A percentile compares a stretch with the other conserved stretches of the same genome.
Evolutionary conservation across 148 eudicot species (phyloP).

Genomic region (Amaranthus cruentus): DNA sequence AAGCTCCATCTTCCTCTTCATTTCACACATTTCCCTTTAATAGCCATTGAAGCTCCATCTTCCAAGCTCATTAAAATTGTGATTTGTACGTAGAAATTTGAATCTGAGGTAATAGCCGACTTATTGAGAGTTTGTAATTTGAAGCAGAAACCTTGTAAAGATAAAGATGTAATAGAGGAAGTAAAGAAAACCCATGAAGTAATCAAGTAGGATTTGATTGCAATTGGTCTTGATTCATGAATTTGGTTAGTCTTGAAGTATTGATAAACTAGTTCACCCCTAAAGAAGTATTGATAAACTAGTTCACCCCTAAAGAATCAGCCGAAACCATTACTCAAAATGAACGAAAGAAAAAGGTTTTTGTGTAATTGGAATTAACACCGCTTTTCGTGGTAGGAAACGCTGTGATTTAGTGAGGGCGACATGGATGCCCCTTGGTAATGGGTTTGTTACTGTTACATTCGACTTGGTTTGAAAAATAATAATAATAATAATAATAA

Average conservation of each 20-base stretch:
- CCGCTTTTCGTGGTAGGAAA: conserved; percentile 94
- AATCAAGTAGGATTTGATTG: conserved; percentile 56
- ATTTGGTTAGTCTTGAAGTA: conserved; percentile 22
- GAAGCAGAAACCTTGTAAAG: conserved; percentile 49
- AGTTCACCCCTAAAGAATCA: conserved; percentile 29
- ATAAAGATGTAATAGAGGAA: conserved; percentile 65
- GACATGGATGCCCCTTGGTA: conserved; percentile 99
- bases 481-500: too few species aligned
- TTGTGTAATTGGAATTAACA: conserved; percentile 92
- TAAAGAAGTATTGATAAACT: conserved; percentile 45
- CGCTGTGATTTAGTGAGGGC: conserved; percentile 90
- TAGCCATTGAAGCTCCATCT: too few species aligned
- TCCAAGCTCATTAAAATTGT: too few species aligned
- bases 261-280: conserved; percentile 38
- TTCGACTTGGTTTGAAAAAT: neutral
- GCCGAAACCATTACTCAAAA: conserved; percentile 28
- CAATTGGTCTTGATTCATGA: neutral
- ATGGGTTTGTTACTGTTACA: conserved; percentile 3
- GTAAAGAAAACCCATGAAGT: conserved; percentile 77
- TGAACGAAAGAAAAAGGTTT: conserved; percentile 63
- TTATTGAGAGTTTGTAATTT: neutral
- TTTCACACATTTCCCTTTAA: too few species aligned
- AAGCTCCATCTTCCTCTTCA: too few species aligned
- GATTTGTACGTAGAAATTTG: conserved; percentile 4
- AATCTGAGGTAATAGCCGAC: conserved; percentile 4